phyloP scores from a whole-genome alignment of 441 rosid species.

The Pelargonium australe region DNA sequence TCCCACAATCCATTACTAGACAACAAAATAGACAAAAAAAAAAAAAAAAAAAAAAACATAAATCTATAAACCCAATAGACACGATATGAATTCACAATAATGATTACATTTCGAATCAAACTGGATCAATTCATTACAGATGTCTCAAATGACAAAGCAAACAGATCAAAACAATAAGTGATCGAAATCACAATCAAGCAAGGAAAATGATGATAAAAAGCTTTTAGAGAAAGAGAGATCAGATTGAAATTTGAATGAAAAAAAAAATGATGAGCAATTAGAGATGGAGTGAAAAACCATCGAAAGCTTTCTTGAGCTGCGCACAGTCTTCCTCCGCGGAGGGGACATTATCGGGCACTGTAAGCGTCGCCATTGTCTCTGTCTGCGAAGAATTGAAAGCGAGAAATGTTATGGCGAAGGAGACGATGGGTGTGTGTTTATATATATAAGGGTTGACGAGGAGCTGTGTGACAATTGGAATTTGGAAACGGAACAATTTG shows the following conservation, averaged over 20 bases:
- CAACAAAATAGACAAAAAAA: too few species aligned
- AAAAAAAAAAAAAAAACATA: too few species aligned
- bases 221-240: not conserved
- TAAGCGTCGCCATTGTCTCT: slow-evolving; percentile 5
- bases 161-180: not conserved
- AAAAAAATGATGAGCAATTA: not conserved
- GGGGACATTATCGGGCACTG: not conserved
- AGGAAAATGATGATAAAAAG: too few species aligned
- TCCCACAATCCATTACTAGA: too few species aligned
- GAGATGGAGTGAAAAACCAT: not conserved
- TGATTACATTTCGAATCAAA: not conserved
- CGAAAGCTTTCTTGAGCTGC: slow-evolving; percentile 2
- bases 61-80: not conserved
- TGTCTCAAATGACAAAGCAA: not conserved
- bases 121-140: not conserved
- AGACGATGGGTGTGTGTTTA: too few species aligned
- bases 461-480: too few species aligned
- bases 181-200: too few species aligned
- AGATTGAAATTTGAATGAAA: not conserved
- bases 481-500: too few species aligned
- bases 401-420: too few species aligned
- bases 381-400: not conserved
- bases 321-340: slow-evolving; percentile 1
- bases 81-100: not conserved
- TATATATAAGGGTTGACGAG: too few species aligned